Base-by-base conservation (phyloP, 768 basidiomycete genomes). In the Chalciporus piperatus region DNA sequence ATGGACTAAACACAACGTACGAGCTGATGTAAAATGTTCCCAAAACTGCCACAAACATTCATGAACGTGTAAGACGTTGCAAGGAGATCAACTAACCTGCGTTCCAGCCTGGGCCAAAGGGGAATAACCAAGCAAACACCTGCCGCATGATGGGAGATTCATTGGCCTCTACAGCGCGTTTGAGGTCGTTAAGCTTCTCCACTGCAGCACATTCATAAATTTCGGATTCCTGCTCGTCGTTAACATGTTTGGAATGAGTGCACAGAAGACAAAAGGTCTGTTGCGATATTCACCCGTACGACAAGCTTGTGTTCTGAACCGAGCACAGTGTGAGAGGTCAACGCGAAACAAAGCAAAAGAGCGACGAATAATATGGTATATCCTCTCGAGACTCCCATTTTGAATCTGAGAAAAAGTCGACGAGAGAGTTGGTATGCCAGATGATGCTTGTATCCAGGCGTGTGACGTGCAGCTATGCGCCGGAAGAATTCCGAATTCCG, bases 21-120 rank as follows among this genome's bases (percentile, higher is more conserved):
- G 92, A 95, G 77, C 90, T 93, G 72, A 95, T 95, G 75, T 95
- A 95, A 76, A 95, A 93, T 17, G 93, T 95, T 55, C 89, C 93
- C 25, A 95, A 76, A 50, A 97, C 82, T 81, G 57, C 27, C 41
- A 47, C 32, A 48, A 52, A 54, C 42, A 28, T 58, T 66, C 43
- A 65, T 50, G 55, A 61, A 58, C 47, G 61, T 52, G 60, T 43
- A 42, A 62, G 16, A 41, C 38, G 17, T 23, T 42, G 47, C 17
- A 57, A 35, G 27, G 28, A 19, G 20, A 48, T 47, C 43, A 33
- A 66, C 67, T 17, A 47, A 80, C 80, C 77, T 35, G 89, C 87
- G 69, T 93, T 94, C 85, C 85, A 90, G 7, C 83, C 92, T 52
- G 91, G 92, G 30, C 89, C 88, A 63, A 95, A 96, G 32, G 92